Evolutionary conservation across 1,139 yeast genomes (phyloP).

Genomic region (Kazachstania sp.): DNA sequence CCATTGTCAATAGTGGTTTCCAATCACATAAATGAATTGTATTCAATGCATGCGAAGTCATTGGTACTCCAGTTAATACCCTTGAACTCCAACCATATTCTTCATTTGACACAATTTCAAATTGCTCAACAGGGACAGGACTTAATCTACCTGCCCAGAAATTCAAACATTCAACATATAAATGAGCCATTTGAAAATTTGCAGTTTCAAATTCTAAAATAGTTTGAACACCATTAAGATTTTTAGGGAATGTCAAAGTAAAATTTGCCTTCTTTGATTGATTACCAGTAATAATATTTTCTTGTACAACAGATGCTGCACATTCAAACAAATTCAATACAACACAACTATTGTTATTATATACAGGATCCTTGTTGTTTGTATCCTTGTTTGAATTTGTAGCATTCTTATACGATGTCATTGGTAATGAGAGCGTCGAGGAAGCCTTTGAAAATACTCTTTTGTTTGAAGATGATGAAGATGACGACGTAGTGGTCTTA

Average conservation of each 20-base stretch:
- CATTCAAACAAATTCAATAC: constrained; percentile 21
- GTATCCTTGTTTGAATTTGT: constrained; percentile 14
- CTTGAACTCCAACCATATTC: constrained; percentile 72
- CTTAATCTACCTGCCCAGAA: constrained; percentile 87
- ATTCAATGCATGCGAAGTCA: constrained; percentile 1
- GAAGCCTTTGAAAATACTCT: constrained; percentile 1
- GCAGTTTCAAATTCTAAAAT: constrained; percentile 39
- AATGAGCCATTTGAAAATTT: constrained; percentile 58
- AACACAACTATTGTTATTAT: constrained; percentile 5
- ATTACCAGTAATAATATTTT: constrained; percentile 18
- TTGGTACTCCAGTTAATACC: constrained; percentile 11
- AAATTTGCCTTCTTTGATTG: constrained; percentile 27
- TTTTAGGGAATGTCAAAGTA: constrained; percentile 32
- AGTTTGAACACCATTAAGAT: constrained; percentile 25
- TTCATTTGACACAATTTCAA: constrained; percentile 56
- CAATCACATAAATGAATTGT: constrained; percentile 29
- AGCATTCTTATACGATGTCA: background rate
- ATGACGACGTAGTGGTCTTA: background rate
- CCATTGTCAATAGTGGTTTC: constrained; percentile 35
- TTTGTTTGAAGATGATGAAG: background rate
- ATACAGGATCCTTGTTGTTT: constrained; percentile 4
- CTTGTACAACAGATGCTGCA: constrained; percentile 21
- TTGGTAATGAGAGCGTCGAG: background rate
- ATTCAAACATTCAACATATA: constrained; percentile 69
- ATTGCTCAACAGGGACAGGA: constrained; percentile 52